Base-by-base conservation (phyloP, 2,329 filamentous ascomycete genomes). In the Ceratocystis alfenasii region DNA sequence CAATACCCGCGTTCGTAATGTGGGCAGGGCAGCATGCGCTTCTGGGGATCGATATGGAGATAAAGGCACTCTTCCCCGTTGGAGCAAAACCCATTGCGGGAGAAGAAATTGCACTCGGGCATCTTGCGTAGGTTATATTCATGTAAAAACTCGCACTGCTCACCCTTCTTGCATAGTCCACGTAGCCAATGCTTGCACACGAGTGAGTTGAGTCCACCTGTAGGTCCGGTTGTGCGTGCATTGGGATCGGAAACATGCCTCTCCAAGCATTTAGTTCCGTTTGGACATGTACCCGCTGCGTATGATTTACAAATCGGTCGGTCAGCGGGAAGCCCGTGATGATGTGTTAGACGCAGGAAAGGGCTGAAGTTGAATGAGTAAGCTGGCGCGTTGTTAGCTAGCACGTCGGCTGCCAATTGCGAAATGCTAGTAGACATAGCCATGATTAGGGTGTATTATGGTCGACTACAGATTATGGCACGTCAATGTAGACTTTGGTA, bases 121-220 rank as follows among this genome's bases (percentile, higher is more conserved):
- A 97, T 97, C 76, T 94, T 92, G 69, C 94, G 87, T 71, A 99
- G 83, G 77, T 99, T 97, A 80, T 96, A 99, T 77, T 97, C 94
- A 81, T 99, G 94, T 62, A 97, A 81, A 73, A 97, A 99, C 79
- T 99, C 94, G 85, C 94, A 99, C 70, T 86, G 85, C 73, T 96
- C 88, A 72, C 93, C 94, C 77, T 97, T 97, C 75, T 99, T 99
- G 81, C 94, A 99, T 22, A 99, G 84, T 0, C 92, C 93, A 70
- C 95, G 89, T 73, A 97, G 86, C 87, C 94, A 97, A 81, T 97
- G 94, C 79, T 99, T 99, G 85, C 94, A 99, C 68, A 99, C 93
- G 17, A 97, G 85, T 73, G 83, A 88, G 77, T 87, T 89, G 74
- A 87, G 87, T 44, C 85, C 85, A 50, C 79, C 76, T 15, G 75